Base-by-base conservation (phyloP, 2,329 filamentous ascomycete species). In the Trichoderma arundinaceum region DNA sequence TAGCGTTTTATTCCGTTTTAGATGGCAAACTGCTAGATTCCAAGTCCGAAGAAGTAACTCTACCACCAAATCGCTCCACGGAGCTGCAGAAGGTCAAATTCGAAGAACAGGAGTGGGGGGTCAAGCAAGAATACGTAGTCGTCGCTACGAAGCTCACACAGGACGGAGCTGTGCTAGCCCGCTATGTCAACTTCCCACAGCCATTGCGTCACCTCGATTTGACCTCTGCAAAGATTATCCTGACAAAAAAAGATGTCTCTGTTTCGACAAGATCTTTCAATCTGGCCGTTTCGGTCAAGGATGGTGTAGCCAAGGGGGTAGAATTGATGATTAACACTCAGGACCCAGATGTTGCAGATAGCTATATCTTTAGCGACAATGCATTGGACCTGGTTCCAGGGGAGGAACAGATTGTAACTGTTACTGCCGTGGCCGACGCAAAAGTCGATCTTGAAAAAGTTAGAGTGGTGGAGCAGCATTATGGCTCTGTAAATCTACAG, bases 181-280 rank as follows among this genome's bases (percentile, higher is more conserved):
- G 61, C 19, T 39, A 58, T 58, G 41, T 64, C 28, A 57, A 64
- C 17, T 64, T 58, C 39, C 61, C 61, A 7, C 61, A 64, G 39
- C 61, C 61, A n/a, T 48, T 64, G 41, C 33, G 61, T 2, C 51
- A 64, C 10, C 49, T 54, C 39, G 51, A 58, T 41, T 39, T 64
- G 5, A 38, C 38, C 15, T 12, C 38, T 43, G 17, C 61, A 9
- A 28, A 64, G 32, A 51, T 64, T 10, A 38, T 17, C 10, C 6
- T 62, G 6, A 43, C 48, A 15, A 62, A 52, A 13, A 62, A 62
- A 44, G 59, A 41, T 1, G 17, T 19, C 17, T 43, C 43, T 8
- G 9, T 7, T n/a, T 62, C 59, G 5, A 8, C 35, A 22, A 33
- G 12, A 19, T 62, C 59, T 5, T 62, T 62, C 22, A 39, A 62